Base-by-base conservation (phyloP, 2,329 filamentous ascomycete genomes). In the Trichoderma pleuroti region DNA sequence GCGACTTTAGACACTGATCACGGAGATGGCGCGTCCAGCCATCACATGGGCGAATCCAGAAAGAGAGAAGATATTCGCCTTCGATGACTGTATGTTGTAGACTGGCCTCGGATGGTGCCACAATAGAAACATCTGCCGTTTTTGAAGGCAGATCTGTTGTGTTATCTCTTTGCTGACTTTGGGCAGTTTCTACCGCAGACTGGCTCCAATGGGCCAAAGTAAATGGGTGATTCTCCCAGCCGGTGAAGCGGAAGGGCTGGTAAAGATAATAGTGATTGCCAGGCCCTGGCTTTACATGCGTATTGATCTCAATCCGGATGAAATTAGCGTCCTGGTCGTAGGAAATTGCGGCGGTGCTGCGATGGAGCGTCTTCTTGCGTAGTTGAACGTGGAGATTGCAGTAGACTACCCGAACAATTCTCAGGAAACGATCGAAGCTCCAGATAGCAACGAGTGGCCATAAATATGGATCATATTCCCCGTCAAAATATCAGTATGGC, bases 381-480 rank as follows among this genome's bases (percentile, higher is more conserved):
- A 80, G 77, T 28, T 46, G 26, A 26, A 67, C 34, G 12, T 67
- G 64, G 7, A 67, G 34, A 24, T 67, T 67, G 52, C 57, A 76
- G 74, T 8, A 78, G 26, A 54, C 78, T 76, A n/a, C 84, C 81
- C 5, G 78, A 64, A 28, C 82, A 49, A 67, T 67, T 8, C 86
- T 83, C 5, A 84, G 70, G 16, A 82, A 30, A 7, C 84, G 82
- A 64, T 86, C 85, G 7, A 81, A 75, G 18, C 77, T 60, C 85
- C 85, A 86, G 64, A 86, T 77, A 11, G 76, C 75, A 14, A 82
- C 77, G 54, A 81, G 82, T 2, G 82, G 78, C 80, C 82, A 86
- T 62, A 63, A 34, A 62, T 73, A 75, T 18, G 72, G 62, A 14
- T 60, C 39, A 39, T 74, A 74, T 7, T 65, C 39, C 5, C 73